These are phyloP conservation scores for Ustilago curta DNA, from an alignment of 1,284 basidiomycete genomes.

Conservation along the genomic window DNA sequence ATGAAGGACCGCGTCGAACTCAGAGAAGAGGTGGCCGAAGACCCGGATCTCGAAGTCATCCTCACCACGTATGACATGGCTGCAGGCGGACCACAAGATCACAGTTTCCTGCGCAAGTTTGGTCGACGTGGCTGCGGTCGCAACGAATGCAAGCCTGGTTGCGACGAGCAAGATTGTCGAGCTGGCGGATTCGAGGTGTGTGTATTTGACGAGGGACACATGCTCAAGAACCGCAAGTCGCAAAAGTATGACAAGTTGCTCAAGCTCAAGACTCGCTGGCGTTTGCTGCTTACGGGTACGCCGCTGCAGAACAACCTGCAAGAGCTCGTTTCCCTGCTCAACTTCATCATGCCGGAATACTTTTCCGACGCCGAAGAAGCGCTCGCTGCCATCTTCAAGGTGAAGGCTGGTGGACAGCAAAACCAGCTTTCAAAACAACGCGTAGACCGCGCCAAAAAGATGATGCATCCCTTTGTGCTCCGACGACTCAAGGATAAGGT, in stretches of 20 bases:
- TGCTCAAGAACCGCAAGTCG: conserved; percentile 95
- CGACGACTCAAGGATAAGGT: conserved; percentile 90
- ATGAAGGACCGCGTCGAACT: conserved; percentile 87
- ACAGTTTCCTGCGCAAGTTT: conserved; percentile 83
- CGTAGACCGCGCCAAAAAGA: conserved; percentile 93
- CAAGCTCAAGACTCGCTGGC: conserved; percentile 86
- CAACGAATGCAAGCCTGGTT: conserved; percentile 35
- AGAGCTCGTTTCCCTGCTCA: conserved; percentile 91
- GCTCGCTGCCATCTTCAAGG: conserved; percentile 95
- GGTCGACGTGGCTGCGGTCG: conserved; percentile 45
- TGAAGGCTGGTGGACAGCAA: conserved; percentile 86
- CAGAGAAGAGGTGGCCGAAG: conserved; percentile 75
- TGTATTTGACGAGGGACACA: conserved; percentile 94
- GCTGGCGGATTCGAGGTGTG: conserved; percentile 81
- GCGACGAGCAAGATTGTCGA: conserved; percentile 38
- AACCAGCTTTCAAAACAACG: conserved; percentile 88
- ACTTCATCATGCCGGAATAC: conserved; percentile 94
- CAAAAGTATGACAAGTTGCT: conserved; percentile 92
- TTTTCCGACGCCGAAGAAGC: conserved; percentile 82
- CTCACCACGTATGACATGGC: conserved; percentile 97
- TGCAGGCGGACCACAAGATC: conserved; percentile 81
- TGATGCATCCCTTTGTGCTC: conserved; percentile 99
- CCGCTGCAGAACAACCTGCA: conserved; percentile 87
- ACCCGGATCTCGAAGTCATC: conserved; percentile 88
- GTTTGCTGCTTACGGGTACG: conserved; percentile 92